Evolutionary conservation across 2,329 filamentous ascomycete genomes (phyloP), one percentile per base, ranked within the genome.

Genomic region (Seiridium unicorne): DNA sequence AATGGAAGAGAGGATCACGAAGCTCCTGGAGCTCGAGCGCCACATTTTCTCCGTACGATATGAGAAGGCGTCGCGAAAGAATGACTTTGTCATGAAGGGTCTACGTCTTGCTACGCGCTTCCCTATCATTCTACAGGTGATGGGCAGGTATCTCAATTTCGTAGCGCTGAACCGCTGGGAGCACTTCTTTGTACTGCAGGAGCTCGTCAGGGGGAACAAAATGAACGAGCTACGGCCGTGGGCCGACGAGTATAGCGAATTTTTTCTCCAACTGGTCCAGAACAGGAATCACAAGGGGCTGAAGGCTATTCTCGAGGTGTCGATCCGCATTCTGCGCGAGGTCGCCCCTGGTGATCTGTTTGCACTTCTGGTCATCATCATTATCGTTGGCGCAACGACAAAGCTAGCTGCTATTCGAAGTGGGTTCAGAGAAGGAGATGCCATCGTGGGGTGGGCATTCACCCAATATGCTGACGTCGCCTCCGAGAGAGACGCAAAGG

Each of bases 91-190:
- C 44, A 47, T 26, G 13, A 47, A 47, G 9, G 44, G 10, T 3
- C 9, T 47, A 7, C 7, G 5, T 26, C 44, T 47, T 10, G n/a
- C 44, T 26, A 2, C 31, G 7, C 44, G 44, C 44, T 59, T 65
- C 55, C 60, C 59, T 35, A n/a, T 61, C 46, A 38, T 66, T 58
- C 60, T 68, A 40, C 8, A 62, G 60, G 53, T 65, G 55, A 44
- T 68, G 44, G 35, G 61, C 8, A 56, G 64, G 8, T 68, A 68
- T 60, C 59, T 68, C 11, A 68, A 64, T 40, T 62, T 51, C 61
- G 35, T 62, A 59, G 49, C 63, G 9, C 53, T 68, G 38, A 44
- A 61, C 60, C 66, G 66, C 57, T 65, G 62, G 65, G 66, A 68
- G 34, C n/a, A 38, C 34, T 13, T 61, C 34, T 55, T 38, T 55